Evolutionary conservation across 1,284 basidiomycete species (phyloP).

Genomic region (Singerocomus inundabilis): DNA sequence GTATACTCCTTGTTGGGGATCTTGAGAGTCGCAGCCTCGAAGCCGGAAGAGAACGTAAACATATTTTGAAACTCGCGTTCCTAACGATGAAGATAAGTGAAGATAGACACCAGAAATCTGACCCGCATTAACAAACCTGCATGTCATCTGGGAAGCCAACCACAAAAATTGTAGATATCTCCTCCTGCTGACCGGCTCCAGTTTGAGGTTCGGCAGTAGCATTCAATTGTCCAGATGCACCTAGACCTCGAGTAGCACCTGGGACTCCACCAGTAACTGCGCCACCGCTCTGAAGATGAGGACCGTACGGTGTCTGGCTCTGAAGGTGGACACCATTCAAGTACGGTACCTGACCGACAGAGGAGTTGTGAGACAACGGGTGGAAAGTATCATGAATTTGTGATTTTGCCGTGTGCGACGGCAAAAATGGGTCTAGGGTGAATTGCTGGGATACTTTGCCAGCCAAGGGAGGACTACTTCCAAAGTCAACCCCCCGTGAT

Average conservation of each 20-base stretch:
- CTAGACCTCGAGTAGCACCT: constrained; percentile 30
- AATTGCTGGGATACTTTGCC: constrained; percentile 34
- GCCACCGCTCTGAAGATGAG: constrained; percentile 53
- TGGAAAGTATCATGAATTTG: constrained; percentile 38
- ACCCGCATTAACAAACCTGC: constrained; percentile 61
- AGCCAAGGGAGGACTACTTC: constrained; percentile 26
- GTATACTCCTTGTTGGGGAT: constrained; percentile 88
- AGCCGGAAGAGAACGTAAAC: constrained; percentile 95
- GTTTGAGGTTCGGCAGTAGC: constrained; percentile 20
- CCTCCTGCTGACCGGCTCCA: constrained; percentile 57
- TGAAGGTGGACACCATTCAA: constrained; percentile 49
- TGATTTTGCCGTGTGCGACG: constrained; percentile 29
- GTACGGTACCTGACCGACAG: constrained; percentile 33
- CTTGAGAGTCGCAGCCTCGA: constrained; percentile 97
- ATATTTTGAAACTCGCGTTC: constrained; percentile 99
- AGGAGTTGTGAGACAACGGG: constrained; percentile 28
- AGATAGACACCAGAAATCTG: neutral
- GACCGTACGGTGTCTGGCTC: constrained; percentile 72
- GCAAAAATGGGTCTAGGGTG: constrained; percentile 34
- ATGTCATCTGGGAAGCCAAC: constrained; percentile 99
- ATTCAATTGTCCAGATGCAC: constrained; percentile 26
- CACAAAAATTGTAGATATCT: constrained; percentile 98
- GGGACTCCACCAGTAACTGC: constrained; percentile 20
- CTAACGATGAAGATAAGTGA: constrained; percentile 41
- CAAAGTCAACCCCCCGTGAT: constrained; percentile 34